A percentile compares a stretch with the other conserved stretches of the same genome.
These are phyloP conservation scores for Sporisorium exsertum DNA, from an alignment of 1,284 basidiomycete species.

Conservation along the genomic window DNA sequence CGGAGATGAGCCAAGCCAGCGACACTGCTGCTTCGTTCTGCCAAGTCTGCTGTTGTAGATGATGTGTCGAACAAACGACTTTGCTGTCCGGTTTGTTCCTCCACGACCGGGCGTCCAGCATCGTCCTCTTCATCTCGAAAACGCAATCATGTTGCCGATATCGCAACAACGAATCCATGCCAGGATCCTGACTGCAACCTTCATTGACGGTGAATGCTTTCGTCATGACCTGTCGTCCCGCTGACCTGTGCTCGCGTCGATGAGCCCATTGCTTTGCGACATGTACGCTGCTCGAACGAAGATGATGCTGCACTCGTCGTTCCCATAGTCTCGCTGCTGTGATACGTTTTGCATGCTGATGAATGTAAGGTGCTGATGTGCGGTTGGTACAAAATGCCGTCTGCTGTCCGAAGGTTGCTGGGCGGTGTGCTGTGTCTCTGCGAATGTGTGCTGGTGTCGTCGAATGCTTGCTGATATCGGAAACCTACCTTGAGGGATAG, in stretches of 20 bases:
- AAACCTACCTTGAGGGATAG: conserved; percentile 55
- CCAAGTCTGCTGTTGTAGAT: neutral
- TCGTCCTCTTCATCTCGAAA: neutral
- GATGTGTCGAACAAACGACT: too few relatives aligned
- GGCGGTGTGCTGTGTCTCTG: conserved; percentile 31
- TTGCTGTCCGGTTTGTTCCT: too few relatives aligned
- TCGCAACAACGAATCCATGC: neutral
- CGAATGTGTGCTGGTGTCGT: conserved; percentile 14
- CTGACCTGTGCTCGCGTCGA: neutral
- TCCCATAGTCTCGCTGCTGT: neutral
- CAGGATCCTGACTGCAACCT: neutral
- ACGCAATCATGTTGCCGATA: neutral
- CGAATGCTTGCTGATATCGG: conserved; percentile 16
- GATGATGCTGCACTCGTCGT: neutral
- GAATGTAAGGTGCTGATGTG: neutral
- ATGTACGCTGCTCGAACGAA: neutral
- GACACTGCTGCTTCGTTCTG: too few relatives aligned
- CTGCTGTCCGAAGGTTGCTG: neutral
- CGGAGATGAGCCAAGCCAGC: too few relatives aligned
- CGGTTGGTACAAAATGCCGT: conserved; percentile 4
- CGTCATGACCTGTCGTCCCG: neutral
- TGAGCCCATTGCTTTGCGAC: neutral
- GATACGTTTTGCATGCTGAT: conserved; percentile 6
- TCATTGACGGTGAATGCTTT: neutral
- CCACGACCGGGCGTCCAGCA: neutral